Conservation (phyloP, 148 eudicot genomes). For the Chenopodium suecicum region DNA sequence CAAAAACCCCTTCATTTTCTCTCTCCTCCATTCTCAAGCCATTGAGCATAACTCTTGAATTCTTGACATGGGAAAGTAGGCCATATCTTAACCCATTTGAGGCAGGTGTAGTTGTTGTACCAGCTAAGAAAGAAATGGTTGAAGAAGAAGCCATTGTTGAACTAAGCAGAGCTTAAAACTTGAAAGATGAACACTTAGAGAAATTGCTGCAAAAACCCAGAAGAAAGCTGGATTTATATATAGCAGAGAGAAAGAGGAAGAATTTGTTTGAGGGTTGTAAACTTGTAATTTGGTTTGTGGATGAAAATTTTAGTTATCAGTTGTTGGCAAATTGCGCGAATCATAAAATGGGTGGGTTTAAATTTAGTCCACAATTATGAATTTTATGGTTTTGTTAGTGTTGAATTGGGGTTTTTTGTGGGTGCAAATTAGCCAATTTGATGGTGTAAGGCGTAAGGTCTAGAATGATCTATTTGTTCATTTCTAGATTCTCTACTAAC, state of each 20-base stretch:
- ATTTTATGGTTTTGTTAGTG: background rate
- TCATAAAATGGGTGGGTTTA: background rate
- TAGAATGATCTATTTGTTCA: no score
- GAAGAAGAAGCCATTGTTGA: constrained; percentile 24
- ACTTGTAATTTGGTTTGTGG: no score
- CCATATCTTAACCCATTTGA: background rate
- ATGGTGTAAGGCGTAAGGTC: no score
- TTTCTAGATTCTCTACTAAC: no score
- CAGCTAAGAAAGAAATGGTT: constrained; percentile 12
- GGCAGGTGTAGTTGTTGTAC: background rate
- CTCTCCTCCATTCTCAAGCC: constrained; percentile 7
- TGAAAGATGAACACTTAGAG: background rate
- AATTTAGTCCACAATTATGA: constrained; percentile 5
- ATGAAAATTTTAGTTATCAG: no score
- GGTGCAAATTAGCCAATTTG: background rate
- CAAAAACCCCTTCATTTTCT: background rate
- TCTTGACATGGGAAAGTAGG: constrained; percentile 6
- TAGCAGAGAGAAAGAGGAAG: no score
- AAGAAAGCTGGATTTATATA: no score
- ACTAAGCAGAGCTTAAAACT: background rate
- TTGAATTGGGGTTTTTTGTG: background rate
- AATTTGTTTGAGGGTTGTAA: no score
- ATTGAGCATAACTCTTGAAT: background rate
- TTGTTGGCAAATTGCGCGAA: no score
- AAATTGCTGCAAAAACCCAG: background rate